Percentiles rank a stretch among this genome's conserved stretches.
phyloP scores from a whole-genome alignment of 306 rosid genomes.

The Castanea sativa region DNA sequence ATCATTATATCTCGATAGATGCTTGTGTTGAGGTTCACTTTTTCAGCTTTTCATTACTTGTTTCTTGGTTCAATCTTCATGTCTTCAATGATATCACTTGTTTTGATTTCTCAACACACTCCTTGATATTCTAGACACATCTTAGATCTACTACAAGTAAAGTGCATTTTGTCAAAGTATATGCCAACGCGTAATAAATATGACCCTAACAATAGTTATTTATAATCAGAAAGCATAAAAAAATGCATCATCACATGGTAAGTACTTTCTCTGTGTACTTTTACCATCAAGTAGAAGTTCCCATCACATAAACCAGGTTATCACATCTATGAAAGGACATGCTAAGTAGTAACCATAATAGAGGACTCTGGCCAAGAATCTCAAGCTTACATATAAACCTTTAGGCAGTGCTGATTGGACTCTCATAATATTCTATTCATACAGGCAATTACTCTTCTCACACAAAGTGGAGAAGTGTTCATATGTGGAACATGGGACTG shows the following conservation, averaged over 20 bases:
- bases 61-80: too few species aligned
- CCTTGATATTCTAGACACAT: too few species aligned
- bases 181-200: too few species aligned
- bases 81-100: too few species aligned
- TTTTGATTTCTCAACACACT: too few species aligned
- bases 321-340: not conserved
- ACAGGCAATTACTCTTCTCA: not conserved
- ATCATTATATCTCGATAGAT: too few species aligned
- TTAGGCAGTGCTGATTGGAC: not conserved
- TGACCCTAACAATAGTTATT: not conserved
- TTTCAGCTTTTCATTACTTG: too few species aligned
- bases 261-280: not conserved
- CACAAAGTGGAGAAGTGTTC: not conserved
- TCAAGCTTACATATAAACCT: not conserved
- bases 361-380: not conserved
- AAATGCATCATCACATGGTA: not conserved
- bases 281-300: not conserved
- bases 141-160: too few species aligned
- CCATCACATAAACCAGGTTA: not conserved
- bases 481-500: not conserved
- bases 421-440: not conserved
- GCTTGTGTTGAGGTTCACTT: too few species aligned
- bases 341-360: not conserved
- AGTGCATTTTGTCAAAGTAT: too few species aligned
- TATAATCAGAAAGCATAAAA: not conserved